Evolutionary conservation across 169 alveolate species (phyloP).

Genomic region (Plasmodium cynomolgi): DNA sequence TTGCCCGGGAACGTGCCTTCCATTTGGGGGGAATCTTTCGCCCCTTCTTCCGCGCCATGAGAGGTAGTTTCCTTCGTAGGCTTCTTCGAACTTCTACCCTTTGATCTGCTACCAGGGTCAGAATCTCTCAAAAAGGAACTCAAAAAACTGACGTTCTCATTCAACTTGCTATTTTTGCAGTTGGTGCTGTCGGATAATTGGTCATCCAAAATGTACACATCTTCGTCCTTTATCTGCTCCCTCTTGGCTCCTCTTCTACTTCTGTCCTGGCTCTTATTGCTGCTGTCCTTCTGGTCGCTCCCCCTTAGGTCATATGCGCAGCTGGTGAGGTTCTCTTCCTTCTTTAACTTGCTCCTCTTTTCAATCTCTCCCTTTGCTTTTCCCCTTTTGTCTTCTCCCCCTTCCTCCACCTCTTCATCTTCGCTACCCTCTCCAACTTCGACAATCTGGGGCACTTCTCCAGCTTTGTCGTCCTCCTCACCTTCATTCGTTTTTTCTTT

Average conservation of each 20-base stretch:
- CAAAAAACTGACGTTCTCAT: constrained; percentile 13
- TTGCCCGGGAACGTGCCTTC: not conserved
- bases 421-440: not conserved
- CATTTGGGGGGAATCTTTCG: not conserved
- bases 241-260: not conserved
- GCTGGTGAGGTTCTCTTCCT: not conserved
- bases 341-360: not conserved
- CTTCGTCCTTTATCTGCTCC: not conserved
- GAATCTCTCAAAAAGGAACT: constrained; percentile 1
- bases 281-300: not conserved
- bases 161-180: constrained; percentile 19
- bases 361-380: not conserved
- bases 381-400: not conserved
- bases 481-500: not conserved
- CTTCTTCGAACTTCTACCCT: not conserved
- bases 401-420: not conserved
- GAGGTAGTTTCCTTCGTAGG: not conserved
- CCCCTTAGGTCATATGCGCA: not conserved
- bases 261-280: not conserved
- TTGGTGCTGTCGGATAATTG: not conserved
- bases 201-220: constrained; percentile 2
- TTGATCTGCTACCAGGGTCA: not conserved
- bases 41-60: not conserved
- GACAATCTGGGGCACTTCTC: not conserved
- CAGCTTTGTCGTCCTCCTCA: not conserved